phyloP scores from a whole-genome alignment of 2,329 filamentous ascomycete species.

The Onygena corvina region DNA sequence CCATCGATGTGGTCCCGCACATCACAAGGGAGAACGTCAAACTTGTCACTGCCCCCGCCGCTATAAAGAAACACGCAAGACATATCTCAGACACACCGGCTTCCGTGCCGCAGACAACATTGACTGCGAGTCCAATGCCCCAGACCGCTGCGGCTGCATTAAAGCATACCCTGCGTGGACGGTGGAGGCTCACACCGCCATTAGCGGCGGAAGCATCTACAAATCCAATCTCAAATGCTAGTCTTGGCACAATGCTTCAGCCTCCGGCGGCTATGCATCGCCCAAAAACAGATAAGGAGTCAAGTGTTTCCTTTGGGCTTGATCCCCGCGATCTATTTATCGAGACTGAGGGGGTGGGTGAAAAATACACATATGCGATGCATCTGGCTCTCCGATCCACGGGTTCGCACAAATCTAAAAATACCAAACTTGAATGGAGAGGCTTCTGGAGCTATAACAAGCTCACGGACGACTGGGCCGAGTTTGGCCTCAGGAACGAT shows the following conservation, averaged over 20 bases:
- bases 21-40: conserved; percentile 59
- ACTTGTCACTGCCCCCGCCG: conserved; percentile 22
- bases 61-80: conserved; percentile 27
- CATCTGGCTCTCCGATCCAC: conserved; percentile 53
- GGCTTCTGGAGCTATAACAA: conserved; percentile 85
- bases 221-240: background rate
- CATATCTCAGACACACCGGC: conserved; percentile 31
- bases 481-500: conserved; percentile 58
- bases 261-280: background rate
- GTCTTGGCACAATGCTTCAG: too few relatives aligned
- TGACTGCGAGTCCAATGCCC: conserved; percentile 24
- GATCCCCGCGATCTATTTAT: conserved; percentile 54
- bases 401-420: conserved; percentile 49
- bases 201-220: background rate
- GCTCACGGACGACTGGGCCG: conserved; percentile 78
- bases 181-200: conserved; percentile 50
- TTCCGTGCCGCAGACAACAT: conserved; percentile 15
- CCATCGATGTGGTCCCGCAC: conserved; percentile 74
- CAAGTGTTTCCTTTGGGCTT: conserved; percentile 5
- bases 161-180: conserved; percentile 53
- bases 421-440: conserved; percentile 81
- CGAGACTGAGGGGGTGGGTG: conserved; percentile 70
- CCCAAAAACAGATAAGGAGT: background rate
- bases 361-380: conserved; percentile 77
- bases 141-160: conserved; percentile 44